A percentile compares a stretch with the other conserved stretches of the same genome.
These are phyloP conservation scores for Penicillium canariense DNA, from an alignment of 495 filamentous ascomycete species.

Conservation along the genomic window DNA sequence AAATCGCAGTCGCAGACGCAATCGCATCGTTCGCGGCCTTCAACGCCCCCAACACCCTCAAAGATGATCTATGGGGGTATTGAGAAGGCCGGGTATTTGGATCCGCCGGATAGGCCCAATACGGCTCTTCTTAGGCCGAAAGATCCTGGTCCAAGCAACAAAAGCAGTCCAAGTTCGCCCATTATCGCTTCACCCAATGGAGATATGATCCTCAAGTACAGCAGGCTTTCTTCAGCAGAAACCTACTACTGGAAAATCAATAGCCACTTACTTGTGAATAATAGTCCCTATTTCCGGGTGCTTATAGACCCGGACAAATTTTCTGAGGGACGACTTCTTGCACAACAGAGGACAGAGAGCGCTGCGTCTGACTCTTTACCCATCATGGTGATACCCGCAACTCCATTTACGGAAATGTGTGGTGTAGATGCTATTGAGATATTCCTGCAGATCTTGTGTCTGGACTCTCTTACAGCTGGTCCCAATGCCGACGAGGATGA, in stretches of 20 bases:
- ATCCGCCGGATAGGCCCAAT: neutral
- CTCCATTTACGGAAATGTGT: conserved; percentile 21
- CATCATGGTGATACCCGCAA: conserved; percentile 27
- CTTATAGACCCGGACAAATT: conserved; percentile 50
- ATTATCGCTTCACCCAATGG: conserved; percentile 30
- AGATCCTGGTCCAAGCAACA: neutral
- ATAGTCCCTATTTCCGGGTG: conserved; percentile 46
- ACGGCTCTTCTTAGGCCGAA: neutral
- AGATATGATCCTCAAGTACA: conserved; percentile 40
- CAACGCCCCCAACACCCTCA: neutral
- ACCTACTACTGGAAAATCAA: conserved; percentile 36
- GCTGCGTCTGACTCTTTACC: conserved; percentile 19
- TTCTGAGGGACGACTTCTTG: conserved; percentile 40
- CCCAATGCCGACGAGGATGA: conserved; percentile 13
- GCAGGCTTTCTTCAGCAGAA: conserved; percentile 8
- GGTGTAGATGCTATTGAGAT: conserved; percentile 38
- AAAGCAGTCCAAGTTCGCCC: neutral
- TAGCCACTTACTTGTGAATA: conserved; percentile 28
- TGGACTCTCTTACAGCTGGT: conserved; percentile 18
- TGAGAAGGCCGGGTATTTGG: neutral
- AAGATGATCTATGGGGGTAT: no score
- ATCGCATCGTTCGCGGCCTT: neutral
- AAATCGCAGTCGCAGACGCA: neutral
- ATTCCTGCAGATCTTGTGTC: conserved; percentile 37
- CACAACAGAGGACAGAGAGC: conserved; percentile 16